These are phyloP conservation scores for Collariella sp. DNA, from an alignment of 495 filamentous ascomycete genomes.

Conservation along the genomic window DNA sequence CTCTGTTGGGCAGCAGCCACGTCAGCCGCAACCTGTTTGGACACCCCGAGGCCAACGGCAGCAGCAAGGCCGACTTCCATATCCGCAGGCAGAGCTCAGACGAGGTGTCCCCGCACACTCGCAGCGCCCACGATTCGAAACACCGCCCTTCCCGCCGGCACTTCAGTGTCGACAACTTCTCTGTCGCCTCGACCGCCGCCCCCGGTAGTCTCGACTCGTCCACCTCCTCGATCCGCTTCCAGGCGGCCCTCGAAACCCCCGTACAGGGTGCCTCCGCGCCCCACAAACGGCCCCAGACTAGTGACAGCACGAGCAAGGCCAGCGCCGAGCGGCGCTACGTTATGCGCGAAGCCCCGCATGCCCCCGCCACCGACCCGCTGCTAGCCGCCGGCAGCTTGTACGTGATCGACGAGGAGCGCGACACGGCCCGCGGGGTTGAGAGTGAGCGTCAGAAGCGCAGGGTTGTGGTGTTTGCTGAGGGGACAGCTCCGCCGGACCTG, in stretches of 20 bases:
- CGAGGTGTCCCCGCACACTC: neutral
- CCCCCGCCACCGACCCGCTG: conserved; percentile 23
- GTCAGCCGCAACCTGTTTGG: neutral
- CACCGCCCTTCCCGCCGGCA: conserved; percentile 17
- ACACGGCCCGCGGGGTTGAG: neutral
- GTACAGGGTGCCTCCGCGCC: neutral
- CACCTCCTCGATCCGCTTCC: conserved; percentile 20
- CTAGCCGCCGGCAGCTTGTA: conserved; percentile 26
- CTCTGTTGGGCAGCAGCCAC: conserved; percentile 11
- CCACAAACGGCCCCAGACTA: neutral
- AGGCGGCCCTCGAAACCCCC: conserved; percentile 19
- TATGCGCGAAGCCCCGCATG: conserved; percentile 25
- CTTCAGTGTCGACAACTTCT: conserved; percentile 28
- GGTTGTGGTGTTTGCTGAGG: conserved; percentile 27
- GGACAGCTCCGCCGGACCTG: conserved; percentile 19
- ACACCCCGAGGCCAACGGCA: neutral
- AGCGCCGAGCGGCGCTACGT: conserved; percentile 19
- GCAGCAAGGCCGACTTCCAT: neutral
- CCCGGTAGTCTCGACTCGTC: conserved; percentile 11
- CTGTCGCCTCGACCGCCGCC: conserved; percentile 15
- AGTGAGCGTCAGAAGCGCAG: conserved; percentile 13
- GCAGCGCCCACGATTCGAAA: neutral
- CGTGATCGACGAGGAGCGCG: conserved; percentile 19
- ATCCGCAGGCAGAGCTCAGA: neutral
- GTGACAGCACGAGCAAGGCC: neutral